Conservation (phyloP, 2,329 filamentous ascomycete genomes). For the Trichocomaceae sp. region DNA sequence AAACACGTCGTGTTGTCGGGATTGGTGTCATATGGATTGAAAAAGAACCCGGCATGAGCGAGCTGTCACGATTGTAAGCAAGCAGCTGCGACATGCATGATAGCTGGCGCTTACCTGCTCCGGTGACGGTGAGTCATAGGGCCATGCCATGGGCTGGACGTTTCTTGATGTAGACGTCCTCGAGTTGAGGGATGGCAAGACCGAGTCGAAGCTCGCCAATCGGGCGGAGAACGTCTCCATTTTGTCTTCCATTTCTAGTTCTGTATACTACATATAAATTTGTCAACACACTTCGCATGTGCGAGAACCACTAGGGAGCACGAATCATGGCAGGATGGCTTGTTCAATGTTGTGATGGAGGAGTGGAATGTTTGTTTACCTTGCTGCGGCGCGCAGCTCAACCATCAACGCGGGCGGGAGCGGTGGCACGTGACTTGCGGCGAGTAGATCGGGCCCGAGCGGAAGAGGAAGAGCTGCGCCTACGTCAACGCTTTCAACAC, state of each 20-base stretch:
- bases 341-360: not conserved
- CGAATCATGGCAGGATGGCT: not conserved
- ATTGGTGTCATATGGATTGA: conserved; percentile 64
- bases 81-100: conserved; percentile 12
- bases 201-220: conserved; percentile 68
- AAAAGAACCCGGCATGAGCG: conserved; percentile 87
- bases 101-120: conserved; percentile 49
- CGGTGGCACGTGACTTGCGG: conserved; percentile 4
- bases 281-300: not conserved
- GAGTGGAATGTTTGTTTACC: not conserved
- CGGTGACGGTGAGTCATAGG: conserved; percentile 62
- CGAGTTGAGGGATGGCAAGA: conserved; percentile 58
- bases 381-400: conserved; percentile 3
- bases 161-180: conserved; percentile 60
- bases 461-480: conserved; percentile 7
- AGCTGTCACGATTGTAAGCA: conserved; percentile 49
- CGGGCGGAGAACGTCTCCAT: conserved; percentile 67
- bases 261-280: not conserved
- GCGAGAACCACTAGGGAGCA: not conserved
- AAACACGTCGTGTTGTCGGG: conserved; percentile 90
- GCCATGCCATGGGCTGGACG: conserved; percentile 62
- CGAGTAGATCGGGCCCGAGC: not conserved
- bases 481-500: conserved; percentile 6
- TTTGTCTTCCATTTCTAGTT: conserved; percentile 25
- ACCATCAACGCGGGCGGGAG: not conserved